Evolutionary conservation across 2,329 filamentous ascomycete species (phyloP).

Genomic region (Penicillium sp.): DNA sequence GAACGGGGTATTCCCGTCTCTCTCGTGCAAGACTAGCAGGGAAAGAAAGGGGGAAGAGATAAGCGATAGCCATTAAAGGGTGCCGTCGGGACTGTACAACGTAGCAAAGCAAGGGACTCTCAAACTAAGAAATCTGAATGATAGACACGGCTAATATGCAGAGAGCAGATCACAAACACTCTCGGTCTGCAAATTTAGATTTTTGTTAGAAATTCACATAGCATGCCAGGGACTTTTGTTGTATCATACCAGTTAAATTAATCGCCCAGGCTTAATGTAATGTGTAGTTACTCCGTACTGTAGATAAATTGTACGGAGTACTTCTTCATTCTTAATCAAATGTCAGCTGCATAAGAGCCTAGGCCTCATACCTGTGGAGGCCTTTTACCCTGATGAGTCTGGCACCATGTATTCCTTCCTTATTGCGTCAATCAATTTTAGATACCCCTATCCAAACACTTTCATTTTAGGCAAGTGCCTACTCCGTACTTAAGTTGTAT

Average conservation of each 20-base stretch:
- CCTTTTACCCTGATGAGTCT: conserved; percentile 9
- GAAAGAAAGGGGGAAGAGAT: conserved; percentile 8
- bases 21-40: conserved; percentile 10
- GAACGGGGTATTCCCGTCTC: conserved; percentile 13
- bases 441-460: conserved; percentile 8
- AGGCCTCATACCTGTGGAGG: neutral
- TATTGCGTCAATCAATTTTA: conserved; percentile 17
- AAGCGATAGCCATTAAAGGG: conserved; percentile 4
- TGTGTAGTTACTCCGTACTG: neutral
- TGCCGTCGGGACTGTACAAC: conserved; percentile 16
- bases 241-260: conserved; percentile 1
- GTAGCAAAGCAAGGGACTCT: conserved; percentile 20
- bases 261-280: neutral
- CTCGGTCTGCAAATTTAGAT: neutral
- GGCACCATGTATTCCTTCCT: conserved; percentile 2
- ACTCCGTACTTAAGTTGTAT: neutral
- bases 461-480: conserved; percentile 2
- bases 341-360: neutral
- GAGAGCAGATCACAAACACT: conserved; percentile 18
- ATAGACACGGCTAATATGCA: conserved; percentile 18
- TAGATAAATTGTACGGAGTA: neutral
- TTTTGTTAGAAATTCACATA: conserved; percentile 7
- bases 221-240: conserved; percentile 19
- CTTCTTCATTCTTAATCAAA: conserved; percentile 9
- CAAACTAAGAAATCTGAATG: conserved; percentile 15